Evolutionary conservation across 2,329 filamentous ascomycete genomes (phyloP).

Genomic region (Diaporthe citrichinensis): DNA sequence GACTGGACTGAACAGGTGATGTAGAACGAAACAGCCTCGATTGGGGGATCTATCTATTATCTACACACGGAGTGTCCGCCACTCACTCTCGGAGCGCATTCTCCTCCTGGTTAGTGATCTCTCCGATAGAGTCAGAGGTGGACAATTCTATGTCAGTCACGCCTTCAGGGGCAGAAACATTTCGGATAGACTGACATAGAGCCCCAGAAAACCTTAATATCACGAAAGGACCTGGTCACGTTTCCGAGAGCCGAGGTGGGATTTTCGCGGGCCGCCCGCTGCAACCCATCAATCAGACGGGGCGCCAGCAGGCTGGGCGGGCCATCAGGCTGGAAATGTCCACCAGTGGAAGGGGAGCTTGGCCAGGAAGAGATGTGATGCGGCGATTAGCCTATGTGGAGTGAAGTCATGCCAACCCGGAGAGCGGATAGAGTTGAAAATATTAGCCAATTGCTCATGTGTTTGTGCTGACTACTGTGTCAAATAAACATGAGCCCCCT

Average conservation of each 20-base stretch:
- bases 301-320: not conserved
- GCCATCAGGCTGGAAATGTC: not conserved
- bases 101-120: not conserved
- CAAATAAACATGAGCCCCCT: slow-evolving; percentile 12
- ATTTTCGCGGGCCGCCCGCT: slow-evolving; percentile 19
- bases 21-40: not conserved
- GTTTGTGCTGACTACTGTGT: not conserved
- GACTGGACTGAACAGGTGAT: not conserved
- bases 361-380: not conserved
- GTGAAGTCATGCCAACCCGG: slow-evolving; percentile 14
- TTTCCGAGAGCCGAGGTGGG: slow-evolving; percentile 15
- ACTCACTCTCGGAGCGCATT: not conserved
- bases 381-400: not conserved
- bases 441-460: not conserved
- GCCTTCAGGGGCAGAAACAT: not conserved
- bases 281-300: slow-evolving; percentile 13
- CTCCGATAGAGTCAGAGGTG: not conserved
- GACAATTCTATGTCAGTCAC: not conserved
- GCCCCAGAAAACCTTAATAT: slow-evolving; percentile 9
- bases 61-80: not conserved
- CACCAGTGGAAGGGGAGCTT: slow-evolving; percentile 14
- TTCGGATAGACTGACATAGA: not conserved
- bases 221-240: not conserved
- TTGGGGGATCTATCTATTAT: not conserved
- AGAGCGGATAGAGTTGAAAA: not conserved